Conservation (phyloP, 2,329 filamentous ascomycete species). For the Aspergillus ustus region DNA sequence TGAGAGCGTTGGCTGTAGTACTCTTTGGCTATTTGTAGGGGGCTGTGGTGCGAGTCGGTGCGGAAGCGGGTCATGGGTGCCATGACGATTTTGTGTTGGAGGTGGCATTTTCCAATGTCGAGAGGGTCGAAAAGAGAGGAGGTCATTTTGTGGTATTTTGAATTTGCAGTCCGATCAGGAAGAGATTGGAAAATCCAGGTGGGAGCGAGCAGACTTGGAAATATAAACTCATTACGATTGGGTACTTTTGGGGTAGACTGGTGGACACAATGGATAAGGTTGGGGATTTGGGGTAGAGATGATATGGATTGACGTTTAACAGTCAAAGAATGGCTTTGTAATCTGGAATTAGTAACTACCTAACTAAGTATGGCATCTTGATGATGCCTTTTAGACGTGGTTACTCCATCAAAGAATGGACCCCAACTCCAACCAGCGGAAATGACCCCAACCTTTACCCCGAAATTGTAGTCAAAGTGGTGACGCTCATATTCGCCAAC, state of each 20-base stretch:
- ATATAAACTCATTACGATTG: neutral
- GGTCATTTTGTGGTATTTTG: neutral
- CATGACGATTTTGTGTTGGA: conserved; percentile 55
- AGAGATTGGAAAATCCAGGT: neutral
- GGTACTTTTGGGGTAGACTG: neutral
- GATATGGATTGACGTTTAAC: neutral
- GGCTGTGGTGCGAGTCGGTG: conserved; percentile 53
- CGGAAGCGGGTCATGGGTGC: conserved; percentile 60
- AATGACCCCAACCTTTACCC: no score
- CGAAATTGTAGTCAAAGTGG: no score
- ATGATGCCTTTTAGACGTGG: neutral
- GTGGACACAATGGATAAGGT: neutral
- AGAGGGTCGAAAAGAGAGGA: conserved; percentile 32
- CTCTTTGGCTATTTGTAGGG: conserved; percentile 32
- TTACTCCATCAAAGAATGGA: neutral
- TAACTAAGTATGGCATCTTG: no score
- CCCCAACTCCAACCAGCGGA: no score
- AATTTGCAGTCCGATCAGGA: neutral
- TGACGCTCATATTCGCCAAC: no score
- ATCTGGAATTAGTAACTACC: no score
- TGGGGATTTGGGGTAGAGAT: neutral
- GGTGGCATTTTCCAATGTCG: conserved; percentile 40
- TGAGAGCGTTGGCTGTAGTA: conserved; percentile 59
- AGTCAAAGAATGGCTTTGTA: neutral
- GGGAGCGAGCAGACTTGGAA: neutral